Evolutionary conservation across 1,139 yeast species (phyloP).

Genomic region (Scheffersomyces lignicola): DNA sequence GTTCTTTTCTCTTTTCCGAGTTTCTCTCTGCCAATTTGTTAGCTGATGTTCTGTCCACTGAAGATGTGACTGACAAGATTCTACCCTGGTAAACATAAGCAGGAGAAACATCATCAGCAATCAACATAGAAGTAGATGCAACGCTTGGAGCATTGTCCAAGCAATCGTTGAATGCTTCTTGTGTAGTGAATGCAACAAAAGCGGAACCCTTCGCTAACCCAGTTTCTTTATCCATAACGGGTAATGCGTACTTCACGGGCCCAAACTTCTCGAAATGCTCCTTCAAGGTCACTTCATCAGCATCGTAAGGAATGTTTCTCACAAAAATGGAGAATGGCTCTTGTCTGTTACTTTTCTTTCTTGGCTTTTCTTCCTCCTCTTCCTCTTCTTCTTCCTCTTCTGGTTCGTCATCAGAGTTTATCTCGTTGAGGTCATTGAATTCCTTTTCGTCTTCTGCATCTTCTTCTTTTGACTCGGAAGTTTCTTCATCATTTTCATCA

Average conservation of each 20-base stretch:
- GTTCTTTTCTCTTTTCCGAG: constrained; percentile 69
- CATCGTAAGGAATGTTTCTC: constrained; percentile 93
- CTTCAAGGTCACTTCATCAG: constrained; percentile 72
- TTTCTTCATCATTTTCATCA: constrained; percentile 26
- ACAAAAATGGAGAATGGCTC: constrained; percentile 78
- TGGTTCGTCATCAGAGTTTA: constrained; percentile 31
- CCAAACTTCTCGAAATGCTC: constrained; percentile 87
- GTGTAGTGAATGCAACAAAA: constrained; percentile 77
- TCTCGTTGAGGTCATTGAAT: constrained; percentile 23
- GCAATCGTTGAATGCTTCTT: constrained; percentile 67
- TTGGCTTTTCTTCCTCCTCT: constrained; percentile 29
- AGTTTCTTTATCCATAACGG: constrained; percentile 83
- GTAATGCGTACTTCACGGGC: constrained; percentile 85
- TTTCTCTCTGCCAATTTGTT: constrained; percentile 70
- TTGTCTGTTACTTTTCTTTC: constrained; percentile 54
- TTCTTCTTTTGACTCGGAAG: constrained; percentile 33
- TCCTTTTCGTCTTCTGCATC: constrained; percentile 36
- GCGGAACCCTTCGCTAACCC: constrained; percentile 94
- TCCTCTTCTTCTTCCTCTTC: constrained; percentile 30
- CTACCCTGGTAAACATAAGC: constrained; percentile 92
- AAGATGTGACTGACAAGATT: constrained; percentile 75
- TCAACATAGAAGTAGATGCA: constrained; percentile 74
- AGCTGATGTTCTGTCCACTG: constrained; percentile 90
- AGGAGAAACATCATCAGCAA: constrained; percentile 90
- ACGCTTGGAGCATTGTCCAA: constrained; percentile 74